These are phyloP conservation scores for Guyanaporus albipodus DNA, from an alignment of 768 basidiomycete species.

Conservation along the genomic window DNA sequence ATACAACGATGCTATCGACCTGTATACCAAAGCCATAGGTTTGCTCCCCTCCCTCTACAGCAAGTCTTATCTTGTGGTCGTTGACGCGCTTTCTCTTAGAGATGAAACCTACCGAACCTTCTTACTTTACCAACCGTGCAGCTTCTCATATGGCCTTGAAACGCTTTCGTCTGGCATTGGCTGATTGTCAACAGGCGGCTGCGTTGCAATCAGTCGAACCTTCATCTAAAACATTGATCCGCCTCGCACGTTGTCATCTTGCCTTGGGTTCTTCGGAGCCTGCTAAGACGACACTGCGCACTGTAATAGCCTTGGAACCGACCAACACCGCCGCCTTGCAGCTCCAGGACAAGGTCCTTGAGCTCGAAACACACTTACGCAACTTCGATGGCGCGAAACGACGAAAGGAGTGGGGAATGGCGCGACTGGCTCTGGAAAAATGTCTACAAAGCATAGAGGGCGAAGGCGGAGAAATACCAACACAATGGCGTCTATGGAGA, in stretches of 20 bases:
- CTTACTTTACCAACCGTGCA: slow-evolving; percentile 82
- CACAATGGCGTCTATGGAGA: slow-evolving; percentile 77
- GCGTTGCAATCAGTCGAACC: slow-evolving; percentile 59
- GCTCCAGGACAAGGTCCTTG: slow-evolving; percentile 56
- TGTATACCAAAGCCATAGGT: slow-evolving; percentile 78
- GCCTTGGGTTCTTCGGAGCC: slow-evolving; percentile 68
- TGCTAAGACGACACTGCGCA: slow-evolving; percentile 64
- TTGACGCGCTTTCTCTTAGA: slow-evolving; percentile 34
- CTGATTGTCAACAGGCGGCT: slow-evolving; percentile 75
- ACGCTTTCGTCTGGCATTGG: slow-evolving; percentile 67
- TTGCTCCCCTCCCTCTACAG: slow-evolving; percentile 19
- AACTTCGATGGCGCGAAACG: slow-evolving; percentile 55
- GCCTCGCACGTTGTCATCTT: slow-evolving; percentile 80
- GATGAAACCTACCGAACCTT: slow-evolving; percentile 60
- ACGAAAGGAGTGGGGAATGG: slow-evolving; percentile 71
- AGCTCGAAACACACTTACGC: slow-evolving; percentile 61
- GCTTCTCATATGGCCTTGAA: slow-evolving; percentile 83
- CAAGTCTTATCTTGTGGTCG: slow-evolving; percentile 6
- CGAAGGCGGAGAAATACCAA: slow-evolving; percentile 71
- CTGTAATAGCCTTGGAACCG: slow-evolving; percentile 58
- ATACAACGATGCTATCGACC: slow-evolving; percentile 66
- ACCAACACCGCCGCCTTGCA: slow-evolving; percentile 55
- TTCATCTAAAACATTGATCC: slow-evolving; percentile 73
- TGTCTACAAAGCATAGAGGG: slow-evolving; percentile 68
- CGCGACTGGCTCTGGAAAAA: slow-evolving; percentile 75